phyloP scores from a whole-genome alignment of 148 eudicot genomes.

The Rhododendron ferrugineum region DNA sequence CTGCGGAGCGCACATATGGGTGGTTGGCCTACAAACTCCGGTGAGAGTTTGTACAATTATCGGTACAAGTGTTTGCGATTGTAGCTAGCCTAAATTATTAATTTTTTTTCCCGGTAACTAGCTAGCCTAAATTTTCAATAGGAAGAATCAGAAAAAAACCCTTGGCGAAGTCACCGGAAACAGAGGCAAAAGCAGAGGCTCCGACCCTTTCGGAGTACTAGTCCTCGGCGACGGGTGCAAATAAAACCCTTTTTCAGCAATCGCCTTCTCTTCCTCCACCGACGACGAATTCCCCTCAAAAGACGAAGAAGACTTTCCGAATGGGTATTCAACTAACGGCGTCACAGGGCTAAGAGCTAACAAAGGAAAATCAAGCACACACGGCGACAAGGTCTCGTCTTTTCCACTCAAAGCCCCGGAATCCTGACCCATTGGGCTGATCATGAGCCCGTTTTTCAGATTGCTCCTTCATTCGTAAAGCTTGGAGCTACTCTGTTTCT shows the following conservation, averaged over 20 bases:
- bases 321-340: slow-evolving; percentile 48
- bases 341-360: slow-evolving; percentile 77
- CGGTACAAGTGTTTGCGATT: too few species aligned
- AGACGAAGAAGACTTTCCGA: slow-evolving; percentile 42
- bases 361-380: slow-evolving; percentile 67
- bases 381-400: slow-evolving; percentile 64
- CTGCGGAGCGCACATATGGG: too few species aligned
- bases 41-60: too few species aligned
- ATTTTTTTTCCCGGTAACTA: too few species aligned
- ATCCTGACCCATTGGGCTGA: slow-evolving; percentile 34
- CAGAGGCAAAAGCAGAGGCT: slow-evolving; percentile 59
- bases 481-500: slow-evolving; percentile 49
- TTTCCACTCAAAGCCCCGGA: slow-evolving; percentile 34
- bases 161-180: slow-evolving; percentile 77
- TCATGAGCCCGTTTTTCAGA: slow-evolving; percentile 52
- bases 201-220: slow-evolving; percentile 28
- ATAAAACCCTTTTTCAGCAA: slow-evolving; percentile 72
- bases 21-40: too few species aligned
- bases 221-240: slow-evolving; percentile 61
- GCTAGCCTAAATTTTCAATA: neutral
- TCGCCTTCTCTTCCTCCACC: slow-evolving; percentile 58
- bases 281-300: slow-evolving; percentile 17
- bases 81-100: too few species aligned
- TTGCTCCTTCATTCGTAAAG: slow-evolving; percentile 75
- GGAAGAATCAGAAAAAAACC: slow-evolving; percentile 26